Percentiles rank a stretch among this genome's conserved stretches.
phyloP scores from a whole-genome alignment of 176 grass and related monocot species.

The Zoysia pacifica region DNA sequence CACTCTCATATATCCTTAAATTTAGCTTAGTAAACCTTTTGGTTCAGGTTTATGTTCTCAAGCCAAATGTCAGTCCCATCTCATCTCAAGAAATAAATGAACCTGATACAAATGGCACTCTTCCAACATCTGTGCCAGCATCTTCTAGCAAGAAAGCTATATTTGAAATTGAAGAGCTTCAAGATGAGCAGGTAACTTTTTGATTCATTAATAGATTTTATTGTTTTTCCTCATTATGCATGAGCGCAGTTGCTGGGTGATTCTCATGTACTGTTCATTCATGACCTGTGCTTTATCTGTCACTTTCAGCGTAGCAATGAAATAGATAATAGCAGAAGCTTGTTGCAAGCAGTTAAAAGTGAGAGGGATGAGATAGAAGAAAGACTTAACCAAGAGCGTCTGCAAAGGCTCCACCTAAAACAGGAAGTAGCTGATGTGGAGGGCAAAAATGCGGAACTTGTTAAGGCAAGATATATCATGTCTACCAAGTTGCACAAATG shows the following conservation, averaged over 20 bases:
- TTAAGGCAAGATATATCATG: conserved; percentile 54
- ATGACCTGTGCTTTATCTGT: background rate
- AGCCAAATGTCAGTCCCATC: conserved; percentile 60
- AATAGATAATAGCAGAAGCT: conserved; percentile 45
- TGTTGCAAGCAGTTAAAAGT: conserved; percentile 47
- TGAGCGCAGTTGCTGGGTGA: background rate
- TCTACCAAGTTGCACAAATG: conserved; percentile 5
- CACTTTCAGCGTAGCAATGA: conserved; percentile 62
- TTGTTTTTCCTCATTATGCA: background rate
- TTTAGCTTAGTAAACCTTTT: conserved; percentile 25
- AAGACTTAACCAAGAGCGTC: conserved; percentile 63
- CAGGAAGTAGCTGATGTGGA: conserved; percentile 73
- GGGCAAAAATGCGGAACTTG: conserved; percentile 70
- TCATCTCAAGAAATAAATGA: conserved; percentile 40
- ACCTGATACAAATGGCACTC: conserved; percentile 40
- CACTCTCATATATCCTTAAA: conserved; percentile 18
- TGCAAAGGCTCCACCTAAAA: conserved; percentile 67
- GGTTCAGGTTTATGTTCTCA: conserved; percentile 79
- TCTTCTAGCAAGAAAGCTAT: conserved; percentile 57
- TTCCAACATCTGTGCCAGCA: conserved; percentile 9
- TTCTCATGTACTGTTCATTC: conserved; percentile 9
- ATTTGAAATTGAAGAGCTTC: conserved; percentile 74
- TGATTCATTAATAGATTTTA: conserved; percentile 37
- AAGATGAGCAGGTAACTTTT: conserved; percentile 69
- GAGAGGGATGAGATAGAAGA: conserved; percentile 73